Base-by-base conservation (phyloP, 768 basidiomycete species). In the Fomitopsis serialis region DNA sequence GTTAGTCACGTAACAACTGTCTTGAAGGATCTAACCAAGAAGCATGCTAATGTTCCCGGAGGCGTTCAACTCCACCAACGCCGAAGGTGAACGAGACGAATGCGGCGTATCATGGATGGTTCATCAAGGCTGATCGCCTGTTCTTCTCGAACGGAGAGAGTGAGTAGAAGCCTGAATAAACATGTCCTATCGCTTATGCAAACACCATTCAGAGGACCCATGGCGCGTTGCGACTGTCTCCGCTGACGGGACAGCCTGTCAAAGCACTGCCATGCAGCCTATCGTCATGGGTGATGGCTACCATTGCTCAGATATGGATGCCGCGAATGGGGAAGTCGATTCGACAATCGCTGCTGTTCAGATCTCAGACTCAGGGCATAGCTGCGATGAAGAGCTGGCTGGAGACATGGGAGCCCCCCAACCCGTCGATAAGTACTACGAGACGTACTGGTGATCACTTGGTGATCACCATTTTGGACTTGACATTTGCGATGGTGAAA, bases 211-310 rank as follows among this genome's bases (percentile, higher is more conserved):
- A 87, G 85, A 83, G 42, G 86, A 89, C 61, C 85, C 87, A 13
- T 89, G 85, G 86, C 75, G 78, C 45, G 81, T 82, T 49, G 78
- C 80, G 5, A 88, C 86, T 0, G 72, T 87, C 3, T 87, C 85
- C 3, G 79, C 85, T 0, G 74, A 78, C 19, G 72, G 71, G 11
- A 70, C 75, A n/a, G 56, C 66, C 52, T 70, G 77, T 45, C 40
- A 63, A 19, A 84, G 77, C 63, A 84, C 80, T 2, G 50, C 73
- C 1, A 63, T 63, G 0, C 85, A 84, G 58, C 81, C 82, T 0
- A 82, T 88, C 49, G 76, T 71, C 12, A 63, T 79, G 11, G 69
- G 79, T 22, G 76, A 84, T 57, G 87, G 83, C 0, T 89, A 84
- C 75, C 87, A 88, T 58, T 78, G 77, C 61, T 82, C 85, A 17